Evolutionary conservation across 1,139 yeast genomes (phyloP).

Genomic region (Magnusiomyces clavatus): DNA sequence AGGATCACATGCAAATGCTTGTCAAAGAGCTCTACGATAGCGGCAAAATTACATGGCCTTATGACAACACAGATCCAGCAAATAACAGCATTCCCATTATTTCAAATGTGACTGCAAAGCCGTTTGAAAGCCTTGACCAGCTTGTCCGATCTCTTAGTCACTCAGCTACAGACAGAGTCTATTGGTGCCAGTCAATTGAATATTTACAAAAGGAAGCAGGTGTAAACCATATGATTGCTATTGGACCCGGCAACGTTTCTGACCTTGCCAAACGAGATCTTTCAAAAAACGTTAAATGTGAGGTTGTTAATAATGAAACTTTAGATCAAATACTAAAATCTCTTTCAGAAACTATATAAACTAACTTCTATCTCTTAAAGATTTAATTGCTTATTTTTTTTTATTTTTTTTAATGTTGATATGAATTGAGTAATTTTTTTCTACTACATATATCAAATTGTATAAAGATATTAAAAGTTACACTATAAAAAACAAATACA

Average conservation of each 20-base stretch:
- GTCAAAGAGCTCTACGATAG: conserved; percentile 9
- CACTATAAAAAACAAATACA: too few relatives aligned
- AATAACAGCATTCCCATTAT: conserved; percentile 20
- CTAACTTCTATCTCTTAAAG: too few relatives aligned
- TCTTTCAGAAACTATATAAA: background rate
- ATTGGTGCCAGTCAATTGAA: conserved; percentile 27
- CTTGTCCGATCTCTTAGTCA: conserved; percentile 22
- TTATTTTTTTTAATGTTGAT: background rate
- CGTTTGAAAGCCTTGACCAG: conserved; percentile 26
- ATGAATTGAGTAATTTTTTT: too few relatives aligned
- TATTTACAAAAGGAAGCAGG: conserved; percentile 15
- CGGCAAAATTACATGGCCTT: conserved; percentile 22
- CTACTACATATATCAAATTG: too few relatives aligned
- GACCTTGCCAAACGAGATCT: conserved; percentile 13
- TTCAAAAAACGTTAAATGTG: background rate
- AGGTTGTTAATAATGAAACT: conserved; percentile 4
- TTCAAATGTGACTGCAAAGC: conserved; percentile 30
- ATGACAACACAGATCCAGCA: conserved; percentile 8
- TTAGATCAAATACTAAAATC: conserved; percentile 1
- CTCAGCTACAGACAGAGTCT: conserved; percentile 28
- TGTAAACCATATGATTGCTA: conserved; percentile 19
- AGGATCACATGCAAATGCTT: conserved; percentile 21
- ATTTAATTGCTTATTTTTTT: too few relatives aligned
- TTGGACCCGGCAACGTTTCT: conserved; percentile 27
- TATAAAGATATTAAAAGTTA: too few relatives aligned